These are phyloP conservation scores for Benincasa hispida DNA, from an alignment of 306 rosid genomes.

Conservation along the genomic window DNA sequence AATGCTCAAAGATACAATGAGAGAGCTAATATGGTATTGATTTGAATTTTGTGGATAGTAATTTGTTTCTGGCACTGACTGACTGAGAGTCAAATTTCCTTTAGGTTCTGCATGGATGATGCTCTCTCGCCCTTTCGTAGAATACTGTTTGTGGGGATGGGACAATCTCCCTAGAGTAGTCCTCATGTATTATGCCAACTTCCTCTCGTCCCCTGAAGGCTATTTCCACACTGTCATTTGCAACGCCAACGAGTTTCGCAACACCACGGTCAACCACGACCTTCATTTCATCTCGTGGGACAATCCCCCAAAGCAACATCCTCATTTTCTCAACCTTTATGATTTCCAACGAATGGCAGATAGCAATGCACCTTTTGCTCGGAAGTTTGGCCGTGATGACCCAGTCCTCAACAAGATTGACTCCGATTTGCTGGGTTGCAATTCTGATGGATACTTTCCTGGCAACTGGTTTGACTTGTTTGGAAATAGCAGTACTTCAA, in stretches of 20 bases:
- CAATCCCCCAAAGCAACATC: conserved; percentile 75
- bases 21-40: too few species aligned
- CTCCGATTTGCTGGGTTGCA: conserved; percentile 38
- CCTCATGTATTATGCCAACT: conserved; percentile 76
- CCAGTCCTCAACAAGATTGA: conserved; percentile 43
- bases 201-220: conserved; percentile 72
- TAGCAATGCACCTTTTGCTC: conserved; percentile 59
- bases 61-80: neutral
- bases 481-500: conserved; percentile 15
- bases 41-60: neutral
- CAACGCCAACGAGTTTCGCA: conserved; percentile 54
- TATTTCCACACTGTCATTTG: conserved; percentile 80
- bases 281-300: conserved; percentile 88
- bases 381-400: conserved; percentile 55
- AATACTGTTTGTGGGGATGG: conserved; percentile 71
- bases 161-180: conserved; percentile 73
- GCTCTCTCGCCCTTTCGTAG: conserved; percentile 64
- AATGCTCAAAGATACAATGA: too few species aligned
- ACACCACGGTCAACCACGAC: conserved; percentile 69
- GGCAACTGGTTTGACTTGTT: conserved; percentile 40
- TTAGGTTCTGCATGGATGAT: conserved; percentile 92
- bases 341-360: conserved; percentile 49
- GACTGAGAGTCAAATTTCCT: conserved; percentile 2
- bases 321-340: conserved; percentile 41
- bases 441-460: conserved; percentile 40